Conservation (phyloP, 2,329 filamentous ascomycete species). For the Calonectria hongkongensis region DNA sequence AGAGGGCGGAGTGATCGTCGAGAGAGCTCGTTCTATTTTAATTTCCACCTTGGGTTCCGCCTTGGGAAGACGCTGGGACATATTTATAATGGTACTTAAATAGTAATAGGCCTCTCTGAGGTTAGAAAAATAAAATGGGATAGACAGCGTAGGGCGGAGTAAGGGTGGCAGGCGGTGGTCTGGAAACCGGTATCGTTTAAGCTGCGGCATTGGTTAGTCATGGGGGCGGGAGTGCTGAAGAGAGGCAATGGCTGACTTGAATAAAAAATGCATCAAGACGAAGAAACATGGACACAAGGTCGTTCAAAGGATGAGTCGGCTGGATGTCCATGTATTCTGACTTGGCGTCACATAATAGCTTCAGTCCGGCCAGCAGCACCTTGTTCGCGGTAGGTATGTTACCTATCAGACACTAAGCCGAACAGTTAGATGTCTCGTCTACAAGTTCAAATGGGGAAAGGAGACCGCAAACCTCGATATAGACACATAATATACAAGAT, state of each 20-base stretch:
- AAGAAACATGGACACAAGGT: constrained; percentile 1
- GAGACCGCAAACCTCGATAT: neutral
- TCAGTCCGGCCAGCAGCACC: neutral
- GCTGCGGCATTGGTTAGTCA: neutral
- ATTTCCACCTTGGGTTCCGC: neutral
- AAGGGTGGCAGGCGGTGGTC: neutral
- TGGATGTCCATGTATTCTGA: neutral
- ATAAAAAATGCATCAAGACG: constrained; percentile 16
- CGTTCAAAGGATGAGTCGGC: neutral
- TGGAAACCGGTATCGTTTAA: neutral
- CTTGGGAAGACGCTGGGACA: constrained; percentile 10
- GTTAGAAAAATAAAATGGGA: neutral
- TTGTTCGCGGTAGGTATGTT: neutral
- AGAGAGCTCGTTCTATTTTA: too few species aligned
- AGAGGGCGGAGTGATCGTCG: too few species aligned
- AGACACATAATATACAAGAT: neutral
- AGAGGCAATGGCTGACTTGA: neutral
- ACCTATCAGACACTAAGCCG: neutral
- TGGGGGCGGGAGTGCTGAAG: rapidly evolving
- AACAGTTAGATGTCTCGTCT: neutral
- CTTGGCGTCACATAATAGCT: neutral
- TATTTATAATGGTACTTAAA: constrained; percentile 7
- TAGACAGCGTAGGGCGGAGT: neutral
- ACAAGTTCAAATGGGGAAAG: neutral
- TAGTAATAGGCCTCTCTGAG: neutral